Percentiles rank a stretch among this genome's conserved stretches.
Conservation (phyloP, 2,329 filamentous ascomycete species). For the Chrysoporthe austroafricana region DNA sequence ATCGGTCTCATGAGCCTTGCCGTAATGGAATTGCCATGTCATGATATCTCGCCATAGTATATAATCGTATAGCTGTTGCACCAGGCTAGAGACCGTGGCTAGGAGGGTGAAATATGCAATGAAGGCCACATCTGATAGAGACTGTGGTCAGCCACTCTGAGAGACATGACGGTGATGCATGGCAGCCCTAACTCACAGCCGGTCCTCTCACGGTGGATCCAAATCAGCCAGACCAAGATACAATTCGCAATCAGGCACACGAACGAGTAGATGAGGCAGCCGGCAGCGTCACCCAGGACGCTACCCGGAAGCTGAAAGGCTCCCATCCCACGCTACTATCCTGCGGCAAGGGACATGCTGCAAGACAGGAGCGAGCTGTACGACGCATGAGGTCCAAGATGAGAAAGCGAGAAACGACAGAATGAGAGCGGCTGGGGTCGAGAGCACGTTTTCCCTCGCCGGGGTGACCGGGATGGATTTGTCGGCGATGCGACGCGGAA, state of each 20-base stretch:
- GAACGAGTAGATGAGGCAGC: conserved; percentile 20
- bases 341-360: conserved; percentile 7
- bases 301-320: conserved; percentile 29
- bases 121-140: conserved; percentile 23
- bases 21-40: conserved; percentile 22
- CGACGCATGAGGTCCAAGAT: neutral
- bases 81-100: conserved; percentile 20
- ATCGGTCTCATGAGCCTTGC: conserved; percentile 15
- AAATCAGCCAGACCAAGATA: conserved; percentile 24
- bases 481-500: neutral
- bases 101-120: conserved; percentile 27
- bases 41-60: conserved; percentile 23
- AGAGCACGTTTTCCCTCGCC: conserved; percentile 1
- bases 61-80: conserved; percentile 26
- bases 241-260: conserved; percentile 22
- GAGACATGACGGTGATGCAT: neutral
- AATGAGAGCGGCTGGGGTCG: neutral
- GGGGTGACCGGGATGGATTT: neutral
- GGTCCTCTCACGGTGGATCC: conserved; percentile 24
- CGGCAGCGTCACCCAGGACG: conserved; percentile 26
- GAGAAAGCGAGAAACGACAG: too few species aligned
- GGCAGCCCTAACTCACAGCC: conserved; percentile 12
- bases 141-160: neutral
- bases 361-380: neutral
- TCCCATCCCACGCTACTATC: conserved; percentile 26